These are phyloP conservation scores for Aphanomyces stellatus DNA, from an alignment of 352 stramenopile species.

Conservation along the genomic window DNA sequence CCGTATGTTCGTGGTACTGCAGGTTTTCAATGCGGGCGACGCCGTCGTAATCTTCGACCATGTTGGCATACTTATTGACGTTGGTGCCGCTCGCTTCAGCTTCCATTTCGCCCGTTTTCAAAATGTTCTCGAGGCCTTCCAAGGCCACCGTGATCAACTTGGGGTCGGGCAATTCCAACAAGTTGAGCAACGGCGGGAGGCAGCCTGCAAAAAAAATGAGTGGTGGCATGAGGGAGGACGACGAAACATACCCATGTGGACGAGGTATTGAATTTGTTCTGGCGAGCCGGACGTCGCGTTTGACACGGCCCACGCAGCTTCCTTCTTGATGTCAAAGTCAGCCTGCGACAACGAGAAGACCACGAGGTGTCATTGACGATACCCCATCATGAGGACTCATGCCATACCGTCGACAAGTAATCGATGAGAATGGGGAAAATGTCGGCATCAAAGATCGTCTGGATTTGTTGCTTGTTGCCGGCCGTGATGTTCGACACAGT, in stretches of 20 bases:
- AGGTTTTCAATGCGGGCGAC: conserved; percentile 97
- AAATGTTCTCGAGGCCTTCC: conserved; percentile 99
- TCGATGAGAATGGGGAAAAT: conserved; percentile 97
- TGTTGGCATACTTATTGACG: conserved; percentile 92
- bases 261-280: conserved; percentile 96
- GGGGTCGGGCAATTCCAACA: conserved; percentile 93
- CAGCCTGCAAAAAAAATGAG: conserved; percentile 47
- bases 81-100: conserved; percentile 44
- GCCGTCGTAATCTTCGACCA: conserved; percentile 95
- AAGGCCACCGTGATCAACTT: conserved; percentile 99
- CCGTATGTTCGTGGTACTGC: conserved; percentile 96
- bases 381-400: too few species aligned
- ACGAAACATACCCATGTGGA: conserved; percentile 86
- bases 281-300: conserved; percentile 95
- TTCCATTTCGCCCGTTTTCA: conserved; percentile 80
- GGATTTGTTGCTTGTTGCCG: conserved; percentile 98
- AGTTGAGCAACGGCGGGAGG: conserved; percentile 96
- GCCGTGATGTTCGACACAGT: conserved; percentile 99
- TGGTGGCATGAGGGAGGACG: not conserved
- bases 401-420: conserved; percentile 80
- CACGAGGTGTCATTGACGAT: too few species aligned
- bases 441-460: conserved; percentile 95
- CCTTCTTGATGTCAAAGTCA: conserved; percentile 98
- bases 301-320: conserved; percentile 97
- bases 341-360: conserved; percentile 29